These are phyloP conservation scores for Colletotrichum sp. DNA, from an alignment of 2,329 filamentous ascomycete species.

Conservation along the genomic window DNA sequence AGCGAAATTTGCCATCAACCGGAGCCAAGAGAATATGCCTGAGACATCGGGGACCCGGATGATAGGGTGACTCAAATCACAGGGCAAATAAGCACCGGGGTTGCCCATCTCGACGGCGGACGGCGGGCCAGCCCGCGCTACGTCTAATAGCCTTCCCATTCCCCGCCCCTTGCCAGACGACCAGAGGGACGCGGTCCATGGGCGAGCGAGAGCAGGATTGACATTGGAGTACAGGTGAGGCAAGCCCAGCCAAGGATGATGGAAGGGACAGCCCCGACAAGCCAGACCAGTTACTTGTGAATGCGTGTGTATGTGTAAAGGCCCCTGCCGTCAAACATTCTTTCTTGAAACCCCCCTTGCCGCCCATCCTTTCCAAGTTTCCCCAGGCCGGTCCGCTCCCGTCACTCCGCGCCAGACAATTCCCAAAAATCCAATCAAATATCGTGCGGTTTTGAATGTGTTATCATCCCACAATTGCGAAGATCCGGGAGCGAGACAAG, in stretches of 20 bases:
- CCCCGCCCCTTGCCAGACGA: background rate
- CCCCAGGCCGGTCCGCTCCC: conserved; percentile 16
- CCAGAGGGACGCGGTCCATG: background rate
- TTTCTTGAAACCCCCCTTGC: background rate
- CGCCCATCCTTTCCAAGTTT: conserved; percentile 4
- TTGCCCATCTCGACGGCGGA: background rate
- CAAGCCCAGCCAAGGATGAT: background rate
- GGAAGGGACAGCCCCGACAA: background rate
- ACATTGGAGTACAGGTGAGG: background rate
- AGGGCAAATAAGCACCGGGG: background rate
- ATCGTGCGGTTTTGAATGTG: conserved; percentile 1
- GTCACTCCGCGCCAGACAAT: background rate
- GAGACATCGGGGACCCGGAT: background rate
- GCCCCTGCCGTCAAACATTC: background rate
- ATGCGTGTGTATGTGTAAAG: background rate
- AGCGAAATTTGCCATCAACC: background rate
- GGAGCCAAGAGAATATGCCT: background rate
- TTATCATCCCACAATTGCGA: background rate
- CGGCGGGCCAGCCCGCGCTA: background rate
- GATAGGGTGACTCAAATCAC: background rate
- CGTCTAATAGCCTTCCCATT: background rate
- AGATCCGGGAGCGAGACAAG: background rate
- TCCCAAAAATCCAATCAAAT: background rate
- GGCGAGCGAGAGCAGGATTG: background rate
- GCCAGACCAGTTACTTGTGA: background rate